Evolutionary conservation across 306 rosid species (phyloP), one percentile per base, ranked within the genome.

Genomic region (Fragaria iinumae): DNA sequence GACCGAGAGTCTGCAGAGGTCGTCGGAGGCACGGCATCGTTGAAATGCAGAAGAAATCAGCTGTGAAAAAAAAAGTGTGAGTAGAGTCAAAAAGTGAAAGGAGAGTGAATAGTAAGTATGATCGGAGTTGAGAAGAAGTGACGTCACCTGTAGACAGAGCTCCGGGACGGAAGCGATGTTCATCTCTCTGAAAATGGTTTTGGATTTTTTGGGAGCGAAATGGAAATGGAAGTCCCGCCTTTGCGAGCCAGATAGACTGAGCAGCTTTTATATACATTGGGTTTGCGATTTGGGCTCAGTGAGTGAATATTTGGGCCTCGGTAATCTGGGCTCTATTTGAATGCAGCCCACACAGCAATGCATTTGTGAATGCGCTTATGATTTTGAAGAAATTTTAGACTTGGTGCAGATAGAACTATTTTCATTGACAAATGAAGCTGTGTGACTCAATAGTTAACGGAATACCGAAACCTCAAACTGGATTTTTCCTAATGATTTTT

Each of bases 21-120:
- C 88, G 47, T 75, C 88, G 68, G 93, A 90, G 21, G 84, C 65
- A 56, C 93, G 92, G 90, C 96, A 93, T 79, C 98, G 76, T 83
- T 83, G 94, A 69, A 77, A 86, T 20, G 98, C 91, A 43, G 85
- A 89, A 72, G 94, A 87, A 73, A 94, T 85, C 67, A 94, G 70
- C 98, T 91, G 89, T 78, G 0, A 56, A 65, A 11, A 48, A 11
- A 48, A 49, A 29, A 65, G 41, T 4, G 45, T 73, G 2, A 36
- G 2, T 52, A 3, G 38, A 25, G 4, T 69, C 6, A 47, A 6
- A 47, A 56, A 60, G 21, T 49, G 39, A 59, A 14, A n/a, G 4
- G 20, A 32, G 53, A 2, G 16, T 53, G 5, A 12, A 43, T 56
- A 39, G 20, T 38, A 48, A 49, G 59, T 2, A 39, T 43, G 20